Evolutionary conservation across 2,329 filamentous ascomycete genomes (phyloP).

Genomic region (Cucurbitaria berberidis): DNA sequence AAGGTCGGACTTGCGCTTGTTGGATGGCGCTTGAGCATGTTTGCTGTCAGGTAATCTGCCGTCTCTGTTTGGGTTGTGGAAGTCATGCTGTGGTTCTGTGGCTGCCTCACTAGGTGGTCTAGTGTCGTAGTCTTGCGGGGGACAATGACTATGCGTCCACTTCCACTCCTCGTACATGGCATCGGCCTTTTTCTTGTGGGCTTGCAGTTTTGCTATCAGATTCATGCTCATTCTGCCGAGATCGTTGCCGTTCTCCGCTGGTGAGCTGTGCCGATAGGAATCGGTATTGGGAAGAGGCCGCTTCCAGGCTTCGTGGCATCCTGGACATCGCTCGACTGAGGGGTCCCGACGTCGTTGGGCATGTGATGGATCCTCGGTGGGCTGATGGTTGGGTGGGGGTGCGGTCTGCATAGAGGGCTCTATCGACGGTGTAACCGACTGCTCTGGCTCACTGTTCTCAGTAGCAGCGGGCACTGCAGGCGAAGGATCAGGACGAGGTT

Average conservation of each 20-base stretch:
- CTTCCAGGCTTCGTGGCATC: slow-evolving; percentile 28
- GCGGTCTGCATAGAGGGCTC: slow-evolving; percentile 9
- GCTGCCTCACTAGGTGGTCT: slow-evolving; percentile 3
- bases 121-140: not conserved
- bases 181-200: slow-evolving; percentile 23
- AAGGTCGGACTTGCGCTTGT: slow-evolving; percentile 28
- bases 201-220: slow-evolving; percentile 23
- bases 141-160: slow-evolving; percentile 15
- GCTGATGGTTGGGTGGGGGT: slow-evolving; percentile 1
- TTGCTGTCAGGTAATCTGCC: not conserved
- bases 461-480: slow-evolving; percentile 7
- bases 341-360: slow-evolving; percentile 17
- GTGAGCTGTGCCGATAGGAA: slow-evolving; percentile 12
- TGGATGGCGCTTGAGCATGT: slow-evolving; percentile 5
- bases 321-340: slow-evolving; percentile 27
- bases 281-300: slow-evolving; percentile 24
- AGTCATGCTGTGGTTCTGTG: slow-evolving; percentile 8
- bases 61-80: slow-evolving; percentile 6
- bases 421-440: slow-evolving; percentile 9
- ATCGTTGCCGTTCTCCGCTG: slow-evolving; percentile 21
- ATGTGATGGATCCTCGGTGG: slow-evolving; percentile 7
- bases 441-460: slow-evolving; percentile 13
- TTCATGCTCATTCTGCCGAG: slow-evolving; percentile 19
- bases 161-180: slow-evolving; percentile 25
- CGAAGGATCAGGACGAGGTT: slow-evolving; percentile 22